These are phyloP conservation scores for Rhizophagus prolifer DNA, from an alignment of 192 early-diverging fungal species.

Conservation along the genomic window DNA sequence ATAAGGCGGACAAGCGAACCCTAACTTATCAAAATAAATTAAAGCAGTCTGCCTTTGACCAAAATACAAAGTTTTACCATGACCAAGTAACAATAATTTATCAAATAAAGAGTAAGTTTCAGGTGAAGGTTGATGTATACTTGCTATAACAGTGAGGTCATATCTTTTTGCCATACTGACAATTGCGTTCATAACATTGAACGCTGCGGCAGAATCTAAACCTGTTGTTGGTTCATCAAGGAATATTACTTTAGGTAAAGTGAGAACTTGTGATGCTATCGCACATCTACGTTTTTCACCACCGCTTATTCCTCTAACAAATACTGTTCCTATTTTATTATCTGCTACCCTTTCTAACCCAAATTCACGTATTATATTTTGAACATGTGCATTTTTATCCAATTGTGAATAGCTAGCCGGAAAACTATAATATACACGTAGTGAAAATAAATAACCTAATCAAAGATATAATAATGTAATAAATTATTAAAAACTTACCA, in stretches of 20 bases:
- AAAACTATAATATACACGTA: constrained; percentile 66
- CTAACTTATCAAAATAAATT: constrained; percentile 38
- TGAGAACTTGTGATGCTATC: constrained; percentile 60
- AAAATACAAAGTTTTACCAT: constrained; percentile 42
- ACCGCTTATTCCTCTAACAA: constrained; percentile 63
- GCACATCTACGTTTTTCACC: constrained; percentile 67
- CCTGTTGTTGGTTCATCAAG: constrained; percentile 87
- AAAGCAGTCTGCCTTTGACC: constrained; percentile 36
- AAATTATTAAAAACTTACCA: constrained; percentile 48
- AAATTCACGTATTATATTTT: constrained; percentile 59
- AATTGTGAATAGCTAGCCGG: constrained; percentile 53
- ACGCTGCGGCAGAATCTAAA: constrained; percentile 68
- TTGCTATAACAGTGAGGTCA: constrained; percentile 49
- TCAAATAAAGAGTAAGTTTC: constrained; percentile 50
- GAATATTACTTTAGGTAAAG: constrained; percentile 69
- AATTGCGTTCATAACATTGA: constrained; percentile 66
- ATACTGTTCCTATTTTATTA: constrained; percentile 56
- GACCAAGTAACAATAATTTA: constrained; percentile 38
- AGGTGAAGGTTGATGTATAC: constrained; percentile 53
- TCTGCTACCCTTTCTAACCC: constrained; percentile 54
- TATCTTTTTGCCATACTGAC: constrained; percentile 46
- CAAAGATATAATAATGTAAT: too few species aligned
- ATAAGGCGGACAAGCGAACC: constrained; percentile 36
- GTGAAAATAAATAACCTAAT: constrained; percentile 38
- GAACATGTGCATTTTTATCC: constrained; percentile 49